A percentile compares a stretch with the other conserved stretches of the same genome.
phyloP scores from a whole-genome alignment of 176 grass and related monocot species.

The Carex littledalei region DNA sequence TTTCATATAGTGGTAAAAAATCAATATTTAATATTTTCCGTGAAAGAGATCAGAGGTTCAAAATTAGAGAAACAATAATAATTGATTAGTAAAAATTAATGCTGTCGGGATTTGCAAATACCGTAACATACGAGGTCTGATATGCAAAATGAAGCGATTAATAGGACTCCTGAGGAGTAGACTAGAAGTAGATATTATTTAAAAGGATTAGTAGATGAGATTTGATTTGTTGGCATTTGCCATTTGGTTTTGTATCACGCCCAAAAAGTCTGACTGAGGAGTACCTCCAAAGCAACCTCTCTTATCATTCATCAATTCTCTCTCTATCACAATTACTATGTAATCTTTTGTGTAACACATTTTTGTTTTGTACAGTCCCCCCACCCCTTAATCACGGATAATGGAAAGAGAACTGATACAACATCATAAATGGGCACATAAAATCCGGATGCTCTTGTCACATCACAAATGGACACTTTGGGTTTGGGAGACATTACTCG shows the following conservation, averaged over 20 bases:
- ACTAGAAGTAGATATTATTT: background rate
- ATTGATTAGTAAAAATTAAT: background rate
- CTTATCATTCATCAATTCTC: background rate
- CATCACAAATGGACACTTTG: slow-evolving; percentile 21
- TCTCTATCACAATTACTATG: background rate
- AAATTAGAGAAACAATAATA: too few relatives aligned
- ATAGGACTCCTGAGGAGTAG: background rate
- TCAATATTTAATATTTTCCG: too few relatives aligned
- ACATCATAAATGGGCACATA: background rate
- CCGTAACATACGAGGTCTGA: background rate
- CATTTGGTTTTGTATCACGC: slow-evolving; percentile 17
- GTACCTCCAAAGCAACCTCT: slow-evolving; percentile 18
- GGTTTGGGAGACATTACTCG: slow-evolving; percentile 19
- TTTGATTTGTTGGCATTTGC: slow-evolving; percentile 20
- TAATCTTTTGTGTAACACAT: background rate
- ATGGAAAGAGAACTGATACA: background rate
- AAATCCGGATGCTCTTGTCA: slow-evolving; percentile 1
- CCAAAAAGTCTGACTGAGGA: slow-evolving; percentile 13
- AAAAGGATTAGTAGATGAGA: slow-evolving; percentile 14
- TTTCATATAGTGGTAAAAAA: too few relatives aligned
- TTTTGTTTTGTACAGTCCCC: background rate
- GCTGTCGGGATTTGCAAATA: background rate
- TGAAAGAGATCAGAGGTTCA: too few relatives aligned
- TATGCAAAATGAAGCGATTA: background rate
- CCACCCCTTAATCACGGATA: background rate